Percentiles rank a stretch among this genome's conserved stretches.
These are phyloP conservation scores for Ganoderma leucocontextum DNA, from an alignment of 1,284 basidiomycete species.

Conservation along the genomic window DNA sequence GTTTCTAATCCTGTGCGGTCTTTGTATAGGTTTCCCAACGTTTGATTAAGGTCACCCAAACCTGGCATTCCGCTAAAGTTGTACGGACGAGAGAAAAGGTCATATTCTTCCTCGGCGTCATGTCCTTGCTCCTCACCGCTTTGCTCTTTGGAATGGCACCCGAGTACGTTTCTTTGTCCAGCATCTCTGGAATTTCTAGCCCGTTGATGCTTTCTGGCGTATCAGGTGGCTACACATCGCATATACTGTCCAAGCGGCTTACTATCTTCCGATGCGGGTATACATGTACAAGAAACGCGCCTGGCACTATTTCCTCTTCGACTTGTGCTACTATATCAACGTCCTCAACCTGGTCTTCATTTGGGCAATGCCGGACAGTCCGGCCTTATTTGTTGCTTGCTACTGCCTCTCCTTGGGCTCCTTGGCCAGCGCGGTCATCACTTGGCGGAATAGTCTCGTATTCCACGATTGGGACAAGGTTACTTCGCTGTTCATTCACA, in stretches of 20 bases:
- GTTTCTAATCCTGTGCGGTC: conserved; percentile 8
- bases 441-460: conserved; percentile 96
- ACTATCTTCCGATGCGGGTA: conserved; percentile 82
- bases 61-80: conserved; percentile 92
- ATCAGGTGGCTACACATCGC: conserved; percentile 78
- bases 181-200: conserved; percentile 18
- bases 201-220: conserved; percentile 8
- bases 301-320: conserved; percentile 96
- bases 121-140: conserved; percentile 84
- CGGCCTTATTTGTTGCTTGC: conserved; percentile 83
- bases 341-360: conserved; percentile 90
- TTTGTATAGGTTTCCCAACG: conserved; percentile 72
- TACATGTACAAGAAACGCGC: conserved; percentile 88
- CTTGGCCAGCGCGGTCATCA: conserved; percentile 92
- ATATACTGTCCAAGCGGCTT: conserved; percentile 79
- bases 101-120: conserved; percentile 92
- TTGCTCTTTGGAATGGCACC: conserved; percentile 86
- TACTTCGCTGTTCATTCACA: conserved; percentile 90
- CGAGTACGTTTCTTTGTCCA: conserved; percentile 63
- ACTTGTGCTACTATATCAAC: conserved; percentile 90
- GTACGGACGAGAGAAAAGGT: conserved; percentile 91
- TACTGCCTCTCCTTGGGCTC: conserved; percentile 91
- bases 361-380: conserved; percentile 81
- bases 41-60: conserved; percentile 73
- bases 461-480: conserved; percentile 96